Conservation (phyloP, 2,329 filamentous ascomycete genomes). For the Neofusicoccum ribis region DNA sequence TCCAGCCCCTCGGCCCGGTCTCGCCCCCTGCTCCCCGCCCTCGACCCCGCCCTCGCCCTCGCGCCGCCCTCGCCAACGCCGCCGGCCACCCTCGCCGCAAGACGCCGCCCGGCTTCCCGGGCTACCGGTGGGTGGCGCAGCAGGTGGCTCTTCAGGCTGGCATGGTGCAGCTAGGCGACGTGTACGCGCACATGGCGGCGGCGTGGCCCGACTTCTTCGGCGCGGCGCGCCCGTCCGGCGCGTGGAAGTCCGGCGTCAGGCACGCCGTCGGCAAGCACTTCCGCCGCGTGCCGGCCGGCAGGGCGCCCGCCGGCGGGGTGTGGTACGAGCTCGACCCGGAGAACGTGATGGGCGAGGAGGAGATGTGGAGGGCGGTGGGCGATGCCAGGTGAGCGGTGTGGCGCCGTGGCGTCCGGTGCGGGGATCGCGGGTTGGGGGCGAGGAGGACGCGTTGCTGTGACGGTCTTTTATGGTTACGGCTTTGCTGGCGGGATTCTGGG, state of each 20-base stretch:
- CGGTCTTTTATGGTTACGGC: no score
- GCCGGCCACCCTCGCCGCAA: background rate
- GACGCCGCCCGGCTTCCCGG: background rate
- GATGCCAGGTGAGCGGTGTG: background rate
- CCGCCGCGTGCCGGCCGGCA: background rate
- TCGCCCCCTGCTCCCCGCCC: background rate
- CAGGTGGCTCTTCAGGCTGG: background rate
- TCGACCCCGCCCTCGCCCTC: background rate
- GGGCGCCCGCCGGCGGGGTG: background rate
- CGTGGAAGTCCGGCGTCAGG: background rate
- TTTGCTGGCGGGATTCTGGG: no score
- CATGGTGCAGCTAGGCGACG: background rate
- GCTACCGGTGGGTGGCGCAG: background rate
- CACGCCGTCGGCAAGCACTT: background rate
- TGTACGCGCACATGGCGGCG: background rate
- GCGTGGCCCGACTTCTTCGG: background rate
- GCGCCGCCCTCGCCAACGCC: background rate
- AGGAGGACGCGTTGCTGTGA: no score
- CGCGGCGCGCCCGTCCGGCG: no score
- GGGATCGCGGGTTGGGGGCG: no score
- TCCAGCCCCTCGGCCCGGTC: background rate
- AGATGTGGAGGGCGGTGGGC: background rate
- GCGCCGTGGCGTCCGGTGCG: no score
- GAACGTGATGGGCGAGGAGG: background rate
- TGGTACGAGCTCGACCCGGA: background rate